Evolutionary conservation across 352 stramenopile species (phyloP).

Genomic region (Globisporangium cystogenes): DNA sequence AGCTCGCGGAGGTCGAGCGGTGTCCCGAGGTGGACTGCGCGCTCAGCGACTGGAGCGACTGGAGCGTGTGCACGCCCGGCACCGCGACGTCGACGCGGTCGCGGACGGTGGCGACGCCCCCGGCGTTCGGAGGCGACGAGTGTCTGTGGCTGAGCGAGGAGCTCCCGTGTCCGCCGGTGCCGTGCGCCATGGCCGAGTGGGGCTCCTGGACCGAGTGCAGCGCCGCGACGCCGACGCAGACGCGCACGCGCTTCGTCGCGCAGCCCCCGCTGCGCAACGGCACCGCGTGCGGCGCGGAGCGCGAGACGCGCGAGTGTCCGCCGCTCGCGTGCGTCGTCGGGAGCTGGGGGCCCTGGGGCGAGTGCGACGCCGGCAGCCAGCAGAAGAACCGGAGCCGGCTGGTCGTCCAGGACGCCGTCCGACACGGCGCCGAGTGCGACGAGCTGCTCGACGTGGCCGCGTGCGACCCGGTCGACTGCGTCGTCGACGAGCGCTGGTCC

Average conservation of each 20-base stretch:
- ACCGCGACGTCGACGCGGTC: conserved; percentile 22
- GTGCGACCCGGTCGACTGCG: conserved; percentile 16
- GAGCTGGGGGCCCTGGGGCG: conserved; percentile 19
- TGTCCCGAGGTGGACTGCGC: conserved; percentile 35
- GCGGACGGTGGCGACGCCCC: conserved; percentile 16
- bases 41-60: conserved; percentile 31
- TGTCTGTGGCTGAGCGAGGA: conserved; percentile 26
- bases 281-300: conserved; percentile 18
- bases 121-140: conserved; percentile 20
- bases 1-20: conserved; percentile 23
- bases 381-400: conserved; percentile 21
- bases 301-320: conserved; percentile 28
- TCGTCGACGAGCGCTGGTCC: conserved; percentile 21
- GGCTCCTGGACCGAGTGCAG: conserved; percentile 39
- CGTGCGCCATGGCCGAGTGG: conserved; percentile 38
- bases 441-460: conserved; percentile 21
- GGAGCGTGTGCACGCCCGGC: conserved; percentile 23
- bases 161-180: conserved; percentile 34
- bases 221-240: conserved; percentile 32
- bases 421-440: conserved; percentile 22
- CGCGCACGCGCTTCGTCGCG: conserved; percentile 27
- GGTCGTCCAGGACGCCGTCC: conserved; percentile 19
- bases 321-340: conserved; percentile 40
- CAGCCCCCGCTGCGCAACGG: conserved; percentile 33
- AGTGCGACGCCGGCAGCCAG: conserved; percentile 19